Evolutionary conservation across 805 yeast genomes (phyloP).

Genomic region (Hanseniaspora thailandica): DNA sequence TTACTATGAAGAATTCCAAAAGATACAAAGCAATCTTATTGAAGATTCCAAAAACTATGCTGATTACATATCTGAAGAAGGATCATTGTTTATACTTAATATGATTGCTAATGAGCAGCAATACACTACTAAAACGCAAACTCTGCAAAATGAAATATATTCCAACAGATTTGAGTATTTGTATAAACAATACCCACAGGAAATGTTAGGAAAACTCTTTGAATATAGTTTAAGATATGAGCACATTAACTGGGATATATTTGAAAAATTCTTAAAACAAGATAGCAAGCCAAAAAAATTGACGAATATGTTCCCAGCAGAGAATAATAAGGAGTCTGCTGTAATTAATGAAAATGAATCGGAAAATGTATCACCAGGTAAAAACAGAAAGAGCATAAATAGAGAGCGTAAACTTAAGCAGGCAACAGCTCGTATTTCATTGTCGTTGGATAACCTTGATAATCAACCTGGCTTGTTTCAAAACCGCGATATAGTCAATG

Average conservation of each 20-base stretch:
- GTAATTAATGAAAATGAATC: neutral
- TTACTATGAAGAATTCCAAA: conserved; percentile 11
- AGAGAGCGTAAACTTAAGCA: conserved; percentile 10
- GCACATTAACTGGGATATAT: neutral
- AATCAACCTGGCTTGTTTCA: neutral
- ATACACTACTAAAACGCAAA: neutral
- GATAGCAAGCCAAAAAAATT: neutral
- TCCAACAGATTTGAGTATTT: neutral
- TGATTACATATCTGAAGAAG: conserved; percentile 8
- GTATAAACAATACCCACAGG: neutral
- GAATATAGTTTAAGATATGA: neutral
- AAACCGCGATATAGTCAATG: neutral
- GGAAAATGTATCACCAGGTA: neutral
- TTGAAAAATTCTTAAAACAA: neutral
- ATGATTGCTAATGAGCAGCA: neutral
- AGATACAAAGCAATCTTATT: conserved; percentile 3
- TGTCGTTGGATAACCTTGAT: neutral
- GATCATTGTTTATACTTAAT: conserved; percentile 5
- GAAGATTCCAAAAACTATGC: conserved; percentile 9
- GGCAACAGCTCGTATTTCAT: neutral
- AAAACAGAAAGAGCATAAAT: neutral
- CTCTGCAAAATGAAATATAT: neutral
- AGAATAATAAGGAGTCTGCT: neutral
- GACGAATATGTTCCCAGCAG: neutral
- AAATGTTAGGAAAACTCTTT: neutral